phyloP scores from a whole-genome alignment of 78 protist genomes.

The Dictyostelium firmibasis region DNA sequence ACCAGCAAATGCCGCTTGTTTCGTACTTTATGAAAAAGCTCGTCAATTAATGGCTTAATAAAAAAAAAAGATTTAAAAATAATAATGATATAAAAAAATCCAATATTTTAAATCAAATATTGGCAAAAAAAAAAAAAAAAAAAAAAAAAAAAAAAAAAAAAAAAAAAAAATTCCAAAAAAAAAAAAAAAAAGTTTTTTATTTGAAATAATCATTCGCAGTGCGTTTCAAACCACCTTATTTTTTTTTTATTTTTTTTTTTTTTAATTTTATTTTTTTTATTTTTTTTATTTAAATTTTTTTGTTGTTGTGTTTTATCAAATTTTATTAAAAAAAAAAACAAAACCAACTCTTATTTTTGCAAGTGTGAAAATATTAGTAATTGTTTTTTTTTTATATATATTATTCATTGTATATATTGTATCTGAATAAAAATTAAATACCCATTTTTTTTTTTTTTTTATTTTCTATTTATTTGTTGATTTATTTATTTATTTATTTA shows the following conservation, averaged over 20 bases:
- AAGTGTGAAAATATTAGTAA: not conserved
- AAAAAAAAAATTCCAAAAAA: not conserved
- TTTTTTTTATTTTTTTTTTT: too few relatives aligned
- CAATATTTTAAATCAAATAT: too few relatives aligned
- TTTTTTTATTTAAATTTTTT: too few relatives aligned
- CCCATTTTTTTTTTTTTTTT: too few relatives aligned
- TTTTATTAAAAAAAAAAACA: too few relatives aligned
- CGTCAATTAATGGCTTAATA: conserved; percentile 18
- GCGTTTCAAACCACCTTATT: not conserved
- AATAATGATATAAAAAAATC: not conserved
- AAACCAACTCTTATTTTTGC: not conserved
- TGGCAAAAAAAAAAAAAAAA: not conserved
- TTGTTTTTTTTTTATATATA: too few relatives aligned
- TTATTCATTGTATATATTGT: not conserved
- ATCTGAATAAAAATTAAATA: too few relatives aligned
- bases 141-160: not conserved
- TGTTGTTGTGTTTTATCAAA: not conserved
- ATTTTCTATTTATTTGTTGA: too few relatives aligned
- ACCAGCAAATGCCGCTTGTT: conserved; percentile 84
- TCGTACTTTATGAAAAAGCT: conserved; percentile 41
- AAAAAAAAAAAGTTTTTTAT: too few relatives aligned
- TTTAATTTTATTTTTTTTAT: too few relatives aligned
- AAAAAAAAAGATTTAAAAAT: not conserved
- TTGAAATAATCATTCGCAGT: not conserved
- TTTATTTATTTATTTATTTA: too few relatives aligned